Conservation (phyloP, 164 flowering plant genomes). For the Echeveria elegans region DNA sequence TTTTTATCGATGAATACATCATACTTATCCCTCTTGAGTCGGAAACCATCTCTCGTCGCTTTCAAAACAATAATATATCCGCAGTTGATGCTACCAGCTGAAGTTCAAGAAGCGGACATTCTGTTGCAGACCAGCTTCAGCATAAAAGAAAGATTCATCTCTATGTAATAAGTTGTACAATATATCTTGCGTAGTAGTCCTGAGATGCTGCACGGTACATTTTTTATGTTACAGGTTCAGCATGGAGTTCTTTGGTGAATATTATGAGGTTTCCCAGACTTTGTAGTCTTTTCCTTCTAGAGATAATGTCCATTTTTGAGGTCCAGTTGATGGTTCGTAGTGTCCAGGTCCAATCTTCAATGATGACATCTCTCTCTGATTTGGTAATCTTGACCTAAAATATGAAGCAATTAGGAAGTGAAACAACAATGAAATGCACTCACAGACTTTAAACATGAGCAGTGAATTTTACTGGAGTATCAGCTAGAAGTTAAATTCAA, state of each 20-base stretch:
- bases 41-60: neutral
- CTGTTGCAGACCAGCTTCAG: neutral
- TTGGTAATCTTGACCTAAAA: constrained; percentile 60
- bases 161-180: neutral
- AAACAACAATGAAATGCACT: neutral
- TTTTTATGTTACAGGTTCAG: neutral
- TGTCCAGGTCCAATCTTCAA: constrained; percentile 95
- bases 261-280: constrained; percentile 74
- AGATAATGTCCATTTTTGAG: constrained; percentile 45
- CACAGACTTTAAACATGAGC: neutral
- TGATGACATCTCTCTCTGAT: constrained; percentile 73
- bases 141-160: neutral
- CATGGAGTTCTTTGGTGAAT: neutral
- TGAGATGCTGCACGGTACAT: neutral
- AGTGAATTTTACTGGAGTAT: neutral
- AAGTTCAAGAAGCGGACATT: neutral
- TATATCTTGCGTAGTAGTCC: neutral
- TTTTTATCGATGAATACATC: neutral
- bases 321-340: constrained; percentile 62
- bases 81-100: neutral
- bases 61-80: neutral
- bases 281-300: constrained; percentile 79
- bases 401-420: constrained; percentile 6
- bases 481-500: neutral
- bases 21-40: neutral